Conservation (phyloP, 2,329 filamentous ascomycete species). For the Colletotrichum sp. region DNA sequence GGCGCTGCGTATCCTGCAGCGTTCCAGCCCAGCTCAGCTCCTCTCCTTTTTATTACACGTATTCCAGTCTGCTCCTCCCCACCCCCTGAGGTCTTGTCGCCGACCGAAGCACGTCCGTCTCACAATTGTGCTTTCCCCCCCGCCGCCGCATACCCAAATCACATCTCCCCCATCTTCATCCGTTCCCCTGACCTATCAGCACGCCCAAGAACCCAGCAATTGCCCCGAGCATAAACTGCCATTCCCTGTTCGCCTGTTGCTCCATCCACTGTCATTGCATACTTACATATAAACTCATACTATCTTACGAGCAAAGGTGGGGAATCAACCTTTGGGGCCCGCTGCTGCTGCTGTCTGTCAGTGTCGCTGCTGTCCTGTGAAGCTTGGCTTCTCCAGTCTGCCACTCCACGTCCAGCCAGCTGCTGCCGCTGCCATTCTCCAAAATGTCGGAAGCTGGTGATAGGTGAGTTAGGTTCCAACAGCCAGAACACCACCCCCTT, state of each 20-base stretch:
- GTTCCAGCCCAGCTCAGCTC: neutral
- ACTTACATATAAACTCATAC: conserved; percentile 17
- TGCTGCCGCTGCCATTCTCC: neutral
- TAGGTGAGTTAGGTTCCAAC: conserved; percentile 31
- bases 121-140: neutral
- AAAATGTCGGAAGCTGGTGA: conserved; percentile 42
- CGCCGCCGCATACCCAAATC: neutral
- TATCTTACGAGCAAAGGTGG: conserved; percentile 17
- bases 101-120: conserved; percentile 10
- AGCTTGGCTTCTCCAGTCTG: neutral
- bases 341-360: neutral
- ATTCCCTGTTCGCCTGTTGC: conserved; percentile 5
- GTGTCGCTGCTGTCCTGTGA: neutral
- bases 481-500: neutral
- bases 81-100: neutral
- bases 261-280: conserved; percentile 1
- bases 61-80: neutral
- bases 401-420: neutral
- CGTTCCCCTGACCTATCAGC: conserved; percentile 1
- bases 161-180: neutral
- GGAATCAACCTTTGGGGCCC: conserved; percentile 10
- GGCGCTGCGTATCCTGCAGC: neutral
- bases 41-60: neutral
- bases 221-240: conserved; percentile 10
- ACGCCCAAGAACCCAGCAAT: neutral